Evolutionary conservation across 805 yeast species (phyloP).

Genomic region (Lachancea sp.): DNA sequence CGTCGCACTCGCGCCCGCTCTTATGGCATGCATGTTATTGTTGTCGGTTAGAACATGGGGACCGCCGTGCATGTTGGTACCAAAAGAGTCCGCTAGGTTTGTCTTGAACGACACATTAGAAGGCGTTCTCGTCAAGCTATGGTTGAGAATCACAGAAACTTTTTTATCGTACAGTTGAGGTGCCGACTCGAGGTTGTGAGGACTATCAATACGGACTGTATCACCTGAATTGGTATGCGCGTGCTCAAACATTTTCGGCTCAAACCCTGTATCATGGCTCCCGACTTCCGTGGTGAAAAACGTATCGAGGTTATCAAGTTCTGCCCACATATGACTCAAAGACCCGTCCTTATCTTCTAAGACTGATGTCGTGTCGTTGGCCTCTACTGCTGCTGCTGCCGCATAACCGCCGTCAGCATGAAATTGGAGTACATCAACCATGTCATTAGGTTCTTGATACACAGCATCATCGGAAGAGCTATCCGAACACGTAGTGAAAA

Average conservation of each 20-base stretch:
- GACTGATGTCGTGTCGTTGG: constrained; percentile 26
- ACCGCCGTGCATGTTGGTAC: constrained; percentile 27
- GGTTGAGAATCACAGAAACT: constrained; percentile 66
- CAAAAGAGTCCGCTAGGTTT: constrained; percentile 62
- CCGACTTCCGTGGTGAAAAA: constrained; percentile 64
- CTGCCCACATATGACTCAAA: constrained; percentile 86
- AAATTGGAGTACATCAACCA: constrained; percentile 29
- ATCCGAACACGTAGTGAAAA: constrained; percentile 72
- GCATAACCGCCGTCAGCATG: constrained; percentile 30
- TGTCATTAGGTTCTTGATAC: constrained; percentile 16
- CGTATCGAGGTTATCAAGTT: constrained; percentile 80
- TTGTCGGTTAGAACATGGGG: constrained; percentile 5
- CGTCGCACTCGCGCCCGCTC: constrained; percentile 14
- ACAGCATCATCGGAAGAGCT: constrained; percentile 16
- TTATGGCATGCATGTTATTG: constrained; percentile 15
- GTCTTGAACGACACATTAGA: constrained; percentile 75
- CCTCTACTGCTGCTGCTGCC: constrained; percentile 23
- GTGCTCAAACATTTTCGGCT: constrained; percentile 23
- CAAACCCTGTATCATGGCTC: constrained; percentile 13
- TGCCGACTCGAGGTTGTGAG: constrained; percentile 58
- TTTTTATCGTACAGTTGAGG: constrained; percentile 76
- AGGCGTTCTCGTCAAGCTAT: constrained; percentile 65
- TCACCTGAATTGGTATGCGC: constrained; percentile 48
- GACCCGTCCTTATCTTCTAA: constrained; percentile 66
- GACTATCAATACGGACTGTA: constrained; percentile 46